Evolutionary conservation across 176 grass and related monocot genomes (phyloP), one percentile per base, ranked within the genome.

Genomic region (Oryza officinalis): DNA sequence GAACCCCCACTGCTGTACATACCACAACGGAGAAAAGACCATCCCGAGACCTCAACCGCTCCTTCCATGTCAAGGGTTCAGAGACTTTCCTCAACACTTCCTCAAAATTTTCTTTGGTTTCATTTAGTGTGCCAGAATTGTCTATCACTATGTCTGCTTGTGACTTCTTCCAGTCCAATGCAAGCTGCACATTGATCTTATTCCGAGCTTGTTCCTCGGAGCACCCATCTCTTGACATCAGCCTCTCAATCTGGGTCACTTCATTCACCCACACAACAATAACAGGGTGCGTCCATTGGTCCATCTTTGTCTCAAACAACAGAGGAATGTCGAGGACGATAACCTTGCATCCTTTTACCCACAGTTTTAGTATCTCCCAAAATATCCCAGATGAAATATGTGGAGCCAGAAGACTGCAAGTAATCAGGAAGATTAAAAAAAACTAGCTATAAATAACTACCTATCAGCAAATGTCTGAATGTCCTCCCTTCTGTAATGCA

Each of bases 261-360:
- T 79, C 75, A 85, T 98, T 68, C 69, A 98, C 90, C 95, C 95
- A 98, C 71, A 95, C 84, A 32, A 95, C 92, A 85, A 98, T 84
- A 18, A 91, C 86, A 3, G 92, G 95, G 22, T 86, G 30, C 10
- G 95, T 95, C 91, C 90, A 91, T 44, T 59, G 63, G 71, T 93
- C 83, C 95, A 95, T 93, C 78, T 98, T 98, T 60, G 90, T 86
- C 80, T 98, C 95, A 3, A 95, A 98, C 65, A 98, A 30, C 44
- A 98, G 81, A 0, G 95, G 95, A 69, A 95, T 91, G 79, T 98
- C 95, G 6, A 95, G 90, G 60, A 98, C 37, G 13, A 98, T 87
- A 81, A 93, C 87, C 46, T 68, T 88, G 66, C 54, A 84, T 40
- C 95, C 95, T n/a, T 90, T 94, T 37, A 94, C 46, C 95, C 92